A percentile compares a stretch with the other conserved stretches of the same genome.
phyloP scores from a whole-genome alignment of 805 yeast species.

The Teunomyces gatunensis region DNA sequence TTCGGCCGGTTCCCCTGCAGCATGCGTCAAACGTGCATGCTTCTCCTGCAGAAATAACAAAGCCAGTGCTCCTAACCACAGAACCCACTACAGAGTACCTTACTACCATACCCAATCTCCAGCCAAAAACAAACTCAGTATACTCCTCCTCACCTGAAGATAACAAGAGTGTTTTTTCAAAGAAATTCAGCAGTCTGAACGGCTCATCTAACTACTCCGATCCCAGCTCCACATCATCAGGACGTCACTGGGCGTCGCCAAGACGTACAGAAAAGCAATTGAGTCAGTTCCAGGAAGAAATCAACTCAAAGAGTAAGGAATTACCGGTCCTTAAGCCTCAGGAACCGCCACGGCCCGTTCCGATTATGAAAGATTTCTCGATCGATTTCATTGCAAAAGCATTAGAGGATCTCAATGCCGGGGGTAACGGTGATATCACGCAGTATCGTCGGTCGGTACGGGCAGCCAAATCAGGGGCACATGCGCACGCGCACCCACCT shows the following conservation, averaged over 20 bases:
- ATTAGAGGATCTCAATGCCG: conserved; percentile 42
- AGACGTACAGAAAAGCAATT: conserved; percentile 32
- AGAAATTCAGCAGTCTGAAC: conserved; percentile 5
- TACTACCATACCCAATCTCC: background rate
- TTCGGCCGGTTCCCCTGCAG: background rate
- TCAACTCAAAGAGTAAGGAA: conserved; percentile 34
- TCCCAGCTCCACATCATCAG: conserved; percentile 28
- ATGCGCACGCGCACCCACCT: too few relatives aligned
- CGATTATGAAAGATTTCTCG: conserved; percentile 42
- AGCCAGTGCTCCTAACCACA: background rate
- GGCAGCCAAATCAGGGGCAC: conserved; percentile 8
- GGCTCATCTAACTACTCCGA: conserved; percentile 33
- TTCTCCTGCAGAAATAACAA: too few relatives aligned
- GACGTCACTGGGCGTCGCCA: conserved; percentile 45
- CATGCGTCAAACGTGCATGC: background rate
- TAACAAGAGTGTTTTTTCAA: conserved; percentile 18
- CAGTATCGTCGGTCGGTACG: conserved; percentile 40
- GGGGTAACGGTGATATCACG: conserved; percentile 44
- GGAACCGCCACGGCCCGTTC: conserved; percentile 18
- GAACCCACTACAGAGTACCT: background rate
- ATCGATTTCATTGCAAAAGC: conserved; percentile 47
- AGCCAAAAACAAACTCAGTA: conserved; percentile 7
- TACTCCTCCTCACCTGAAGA: conserved; percentile 15
- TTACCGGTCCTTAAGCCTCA: conserved; percentile 16
- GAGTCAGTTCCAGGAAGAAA: conserved; percentile 35